Evolutionary conservation across 1,284 basidiomycete species (phyloP), one percentile per base, ranked within the genome.

Genomic region (Inonotus obliquus): DNA sequence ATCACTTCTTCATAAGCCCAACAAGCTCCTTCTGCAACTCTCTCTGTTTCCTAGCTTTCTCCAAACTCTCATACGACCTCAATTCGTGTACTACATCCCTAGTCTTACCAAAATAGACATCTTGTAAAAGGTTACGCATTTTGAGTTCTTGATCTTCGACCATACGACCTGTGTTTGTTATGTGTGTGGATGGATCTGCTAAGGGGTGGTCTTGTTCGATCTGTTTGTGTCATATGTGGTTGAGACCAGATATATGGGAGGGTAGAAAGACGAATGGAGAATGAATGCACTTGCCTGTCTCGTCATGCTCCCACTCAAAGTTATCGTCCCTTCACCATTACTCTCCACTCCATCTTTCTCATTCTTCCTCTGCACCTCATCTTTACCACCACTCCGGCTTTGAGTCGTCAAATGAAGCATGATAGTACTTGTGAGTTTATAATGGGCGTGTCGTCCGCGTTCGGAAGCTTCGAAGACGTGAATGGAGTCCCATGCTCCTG

Each of bases 111-210:
- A 98, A 98, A 78, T 98, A 98, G 17, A 99, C 96, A 77, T 97
- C 94, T 71, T 96, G 92, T 52, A 99, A 80, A 63, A 95, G 80
- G 74, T 97, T 98, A 53, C 97, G 86, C 90, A 98, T 96, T 79
- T 98, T 98, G 72, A 94, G 92, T 77, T 99, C 97, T 91, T 96
- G 96, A 67, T 98, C 96, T 75, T 99, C 97, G 67, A 99, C 88
- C 86, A 98, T 90, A 67, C 84, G 85, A 3, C 97, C 97, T 17
- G 92, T 88, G 75, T 99, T 99, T 57, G 85, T 83, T 62, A 99
- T 89, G 74, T 99, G 97, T 41, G 91, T 89, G 21, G 85, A 81
- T 37, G 82, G 72, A 67, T 89, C 88, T 21, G 89, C 84, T 51
- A 96, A 72, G n/a, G 91, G 84, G 74, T 82, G 87, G 71, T 96